Evolutionary conservation across 129 eudicot genomes (phyloP), one percentile per base, ranked within the genome.

Genomic region (Deinandra increscens): DNA sequence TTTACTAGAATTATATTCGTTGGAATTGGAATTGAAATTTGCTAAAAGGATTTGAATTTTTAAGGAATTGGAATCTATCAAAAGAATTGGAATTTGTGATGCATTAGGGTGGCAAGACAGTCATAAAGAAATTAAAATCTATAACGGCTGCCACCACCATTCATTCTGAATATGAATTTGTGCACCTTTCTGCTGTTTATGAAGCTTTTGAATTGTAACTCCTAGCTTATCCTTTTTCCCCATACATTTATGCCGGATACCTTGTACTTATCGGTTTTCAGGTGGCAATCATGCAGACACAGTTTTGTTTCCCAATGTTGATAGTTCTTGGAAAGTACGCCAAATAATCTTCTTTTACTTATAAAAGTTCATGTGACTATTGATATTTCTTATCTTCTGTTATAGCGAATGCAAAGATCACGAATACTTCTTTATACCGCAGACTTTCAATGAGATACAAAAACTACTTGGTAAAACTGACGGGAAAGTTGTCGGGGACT

Each of bases 381-480:
- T 70, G 4, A 45, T 69, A 44, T 48, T 15, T 55, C 22, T 19
- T 56, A 51, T 60, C 23, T 46, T 41, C 41, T 7, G 4, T 59
- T 69, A 33, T 7, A 36, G 11, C 48, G 1, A 58, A 58, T 12
- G 41, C 66, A 20, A 10, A 5, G 5, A 36, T 15, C 13, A 11
- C 13, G 26, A 44, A 46, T 34, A 45, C 50, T 36, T 23, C 8
- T 26, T 15, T 20, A 7, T 34, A 62, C 44, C 62, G 80, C 86
- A 91, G 97, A 82, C 95, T 33, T 91, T 91, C 82, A 91, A 88
- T 80, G 90, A 88, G 87, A 60, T 91, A 51, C 96, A 91, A 75
- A 86, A 76, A 81, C 81, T 91, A 54, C 86, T 91, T 64, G 81
- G 87, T 81, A 88, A 91, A 82, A 91, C 88, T 70, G 86, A 88